Percentiles rank a stretch among this genome's conserved stretches.
phyloP scores from a whole-genome alignment of 441 rosid species.

The Metrosideros polymorpha region DNA sequence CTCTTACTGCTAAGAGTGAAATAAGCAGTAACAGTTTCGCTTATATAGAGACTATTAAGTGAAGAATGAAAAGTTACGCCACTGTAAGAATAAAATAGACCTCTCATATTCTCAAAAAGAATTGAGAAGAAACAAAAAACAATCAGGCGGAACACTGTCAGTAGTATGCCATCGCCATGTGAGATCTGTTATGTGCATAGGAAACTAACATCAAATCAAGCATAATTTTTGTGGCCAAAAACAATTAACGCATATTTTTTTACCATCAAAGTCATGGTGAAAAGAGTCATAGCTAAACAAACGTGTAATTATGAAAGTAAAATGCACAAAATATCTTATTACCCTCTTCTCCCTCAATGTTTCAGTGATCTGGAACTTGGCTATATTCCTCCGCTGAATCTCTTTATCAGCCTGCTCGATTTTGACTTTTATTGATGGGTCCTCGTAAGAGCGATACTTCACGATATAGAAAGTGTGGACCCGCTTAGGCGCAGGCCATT shows the following conservation, averaged over 20 bases:
- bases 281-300: neutral
- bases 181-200: neutral
- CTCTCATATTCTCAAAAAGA: neutral
- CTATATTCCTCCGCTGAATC: slow-evolving; percentile 37
- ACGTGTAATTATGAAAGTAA: neutral
- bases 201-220: neutral
- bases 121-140: neutral
- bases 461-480: slow-evolving; percentile 51
- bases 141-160: neutral
- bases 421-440: slow-evolving; percentile 60
- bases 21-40: neutral
- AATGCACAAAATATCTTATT: slow-evolving; percentile 8
- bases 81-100: neutral
- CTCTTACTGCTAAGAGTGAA: neutral
- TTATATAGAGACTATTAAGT: neutral
- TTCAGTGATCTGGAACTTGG: slow-evolving; percentile 32
- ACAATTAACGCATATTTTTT: neutral
- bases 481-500: slow-evolving; percentile 59
- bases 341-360: slow-evolving; percentile 56
- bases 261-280: neutral
- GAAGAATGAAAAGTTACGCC: neutral
- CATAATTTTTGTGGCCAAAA: neutral
- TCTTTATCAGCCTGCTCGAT: slow-evolving; percentile 62
- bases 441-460: slow-evolving; percentile 39
- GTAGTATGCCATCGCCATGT: neutral